These are phyloP conservation scores for Gracilariopsis chorda DNA, from an alignment of 23 red algal species.

Conservation along the genomic window DNA sequence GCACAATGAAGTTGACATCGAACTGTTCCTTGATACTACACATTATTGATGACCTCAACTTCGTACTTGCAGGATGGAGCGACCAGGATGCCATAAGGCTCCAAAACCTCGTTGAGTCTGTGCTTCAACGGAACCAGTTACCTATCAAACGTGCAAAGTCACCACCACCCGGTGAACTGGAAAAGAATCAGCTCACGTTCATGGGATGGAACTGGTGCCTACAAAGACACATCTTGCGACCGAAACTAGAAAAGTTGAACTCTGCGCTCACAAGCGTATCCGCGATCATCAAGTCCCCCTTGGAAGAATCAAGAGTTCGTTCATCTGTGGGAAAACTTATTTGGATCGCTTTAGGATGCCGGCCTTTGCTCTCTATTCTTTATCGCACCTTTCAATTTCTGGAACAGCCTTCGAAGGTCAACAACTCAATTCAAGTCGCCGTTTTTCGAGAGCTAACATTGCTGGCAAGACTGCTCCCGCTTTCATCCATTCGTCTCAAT, in stretches of 20 bases:
- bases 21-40: neutral
- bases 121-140: neutral
- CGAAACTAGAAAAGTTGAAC: neutral
- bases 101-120: neutral
- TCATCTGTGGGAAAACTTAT: neutral
- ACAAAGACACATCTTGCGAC: neutral
- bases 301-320: neutral
- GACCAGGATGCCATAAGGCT: neutral
- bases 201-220: conserved; percentile 19
- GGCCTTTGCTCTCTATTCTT: neutral
- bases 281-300: neutral
- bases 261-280: neutral
- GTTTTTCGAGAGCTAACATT: neutral
- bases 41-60: conserved; percentile 8
- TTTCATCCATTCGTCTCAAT: neutral
- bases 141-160: neutral
- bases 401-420: neutral
- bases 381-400: neutral
- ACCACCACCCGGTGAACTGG: neutral
- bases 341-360: neutral
- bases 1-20: neutral
- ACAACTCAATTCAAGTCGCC: neutral
- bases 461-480: neutral
- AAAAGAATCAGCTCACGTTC: neutral
- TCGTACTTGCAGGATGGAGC: neutral